Evolutionary conservation across 352 stramenopile genomes (phyloP).

Genomic region (Phytophthora aleatoria): DNA sequence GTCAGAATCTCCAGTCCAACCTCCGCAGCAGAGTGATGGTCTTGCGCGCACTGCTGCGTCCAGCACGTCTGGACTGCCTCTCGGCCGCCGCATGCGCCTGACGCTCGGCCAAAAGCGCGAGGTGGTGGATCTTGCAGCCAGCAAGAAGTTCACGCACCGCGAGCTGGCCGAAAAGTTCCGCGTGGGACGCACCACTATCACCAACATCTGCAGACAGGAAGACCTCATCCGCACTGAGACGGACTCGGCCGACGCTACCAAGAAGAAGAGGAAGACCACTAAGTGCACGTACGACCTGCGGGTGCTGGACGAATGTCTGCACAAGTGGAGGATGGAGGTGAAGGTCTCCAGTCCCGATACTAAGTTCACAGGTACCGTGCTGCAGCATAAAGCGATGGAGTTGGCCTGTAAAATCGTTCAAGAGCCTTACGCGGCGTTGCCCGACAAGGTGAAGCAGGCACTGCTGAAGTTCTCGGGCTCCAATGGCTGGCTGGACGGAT

Average conservation of each 20-base stretch:
- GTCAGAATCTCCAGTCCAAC: background rate
- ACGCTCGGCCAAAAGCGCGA: conserved; percentile 88
- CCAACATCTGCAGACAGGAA: conserved; percentile 86
- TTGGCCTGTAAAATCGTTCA: conserved; percentile 76
- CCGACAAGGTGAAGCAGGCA: conserved; percentile 76
- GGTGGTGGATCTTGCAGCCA: conserved; percentile 80
- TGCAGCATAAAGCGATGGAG: conserved; percentile 88
- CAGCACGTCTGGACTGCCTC: conserved; percentile 16
- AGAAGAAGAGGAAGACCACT: conserved; percentile 89
- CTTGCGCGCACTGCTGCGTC: background rate
- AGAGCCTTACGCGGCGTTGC: conserved; percentile 69
- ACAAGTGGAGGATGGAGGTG: conserved; percentile 90
- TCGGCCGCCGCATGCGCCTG: conserved; percentile 66
- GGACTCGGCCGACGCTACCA: conserved; percentile 83
- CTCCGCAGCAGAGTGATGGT: conserved; percentile 22
- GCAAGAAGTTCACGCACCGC: conserved; percentile 87
- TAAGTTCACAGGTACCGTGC: conserved; percentile 78
- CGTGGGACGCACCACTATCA: conserved; percentile 84
- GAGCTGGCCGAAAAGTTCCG: conserved; percentile 84
- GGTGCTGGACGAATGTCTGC: conserved; percentile 81
- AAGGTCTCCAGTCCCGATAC: conserved; percentile 79
- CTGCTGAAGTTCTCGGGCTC: conserved; percentile 80
- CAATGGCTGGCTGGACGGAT: conserved; percentile 88
- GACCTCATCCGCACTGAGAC: conserved; percentile 84
- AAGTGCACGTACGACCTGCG: conserved; percentile 85